These are phyloP conservation scores for Neofusicoccum sp. DNA, from an alignment of 2,329 filamentous ascomycete genomes.

Conservation along the genomic window DNA sequence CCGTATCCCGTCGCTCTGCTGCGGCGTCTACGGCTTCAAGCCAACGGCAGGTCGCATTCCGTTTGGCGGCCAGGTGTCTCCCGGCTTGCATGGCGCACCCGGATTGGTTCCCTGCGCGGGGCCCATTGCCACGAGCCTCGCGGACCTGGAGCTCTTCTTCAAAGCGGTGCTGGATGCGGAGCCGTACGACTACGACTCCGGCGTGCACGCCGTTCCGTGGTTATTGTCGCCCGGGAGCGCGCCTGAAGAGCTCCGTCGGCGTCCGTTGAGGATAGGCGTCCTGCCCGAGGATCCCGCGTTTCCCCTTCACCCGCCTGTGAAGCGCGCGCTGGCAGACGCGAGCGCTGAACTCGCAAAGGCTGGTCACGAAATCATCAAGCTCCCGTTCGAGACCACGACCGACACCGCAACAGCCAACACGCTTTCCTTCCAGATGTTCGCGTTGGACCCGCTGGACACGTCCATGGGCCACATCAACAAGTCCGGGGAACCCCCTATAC, in stretches of 20 bases:
- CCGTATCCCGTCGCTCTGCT: constrained; percentile 19
- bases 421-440: neutral
- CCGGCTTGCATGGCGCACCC: constrained; percentile 49
- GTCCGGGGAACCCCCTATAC: constrained; percentile 10
- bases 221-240: constrained; percentile 24
- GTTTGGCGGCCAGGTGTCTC: constrained; percentile 41
- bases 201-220: constrained; percentile 51
- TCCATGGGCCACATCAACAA: neutral
- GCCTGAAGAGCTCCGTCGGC: neutral
- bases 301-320: constrained; percentile 13
- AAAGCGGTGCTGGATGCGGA: constrained; percentile 52
- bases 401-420: neutral
- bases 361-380: constrained; percentile 48
- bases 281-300: constrained; percentile 11
- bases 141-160: constrained; percentile 58
- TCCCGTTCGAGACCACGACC: constrained; percentile 13
- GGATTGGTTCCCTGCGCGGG: constrained; percentile 48
- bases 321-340: constrained; percentile 48
- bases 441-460: constrained; percentile 14
- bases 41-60: constrained; percentile 47
- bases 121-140: constrained; percentile 56
- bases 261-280: constrained; percentile 20
- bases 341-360: constrained; percentile 41
- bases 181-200: constrained; percentile 56
- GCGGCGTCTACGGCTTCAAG: constrained; percentile 22